Base-by-base conservation (phyloP, 1,284 basidiomycete species). In the Boletus semigastroideus region DNA sequence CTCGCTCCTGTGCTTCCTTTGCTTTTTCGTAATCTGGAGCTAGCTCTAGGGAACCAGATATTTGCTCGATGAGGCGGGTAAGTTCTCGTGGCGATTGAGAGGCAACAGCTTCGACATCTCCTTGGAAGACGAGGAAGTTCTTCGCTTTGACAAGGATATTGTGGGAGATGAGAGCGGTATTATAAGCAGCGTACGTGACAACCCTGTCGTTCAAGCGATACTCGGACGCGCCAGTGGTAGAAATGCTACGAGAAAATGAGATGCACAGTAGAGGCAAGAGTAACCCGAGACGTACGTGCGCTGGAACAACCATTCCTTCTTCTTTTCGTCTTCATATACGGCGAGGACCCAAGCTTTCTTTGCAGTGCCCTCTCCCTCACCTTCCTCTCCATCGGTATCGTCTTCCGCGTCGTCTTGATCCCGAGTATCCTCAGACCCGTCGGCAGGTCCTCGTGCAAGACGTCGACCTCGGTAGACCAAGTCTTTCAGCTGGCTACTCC, bases 71-170 rank as follows among this genome's bases (percentile, higher is more conserved):
- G 41, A 99, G 84, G 34, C 84, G 82, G 2, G 94, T 84, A 20
- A 99, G 83, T 59, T 97, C 94, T 59, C 87, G 88, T 10, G 95
- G 84, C 2, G 92, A 94, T 65, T 99, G 97, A 9, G 92, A 93
- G 0, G 97, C 97, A 42, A 99, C 92, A 3, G 94, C 92, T 73
- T 99, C 97, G 36, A 99, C 97, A 68, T 99, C 97, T 50, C 97
- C 97, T 71, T 98, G 94, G 74, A 99, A 99, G n/a, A 99, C 97
- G 49, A 99, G 86, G 67, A 99, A 99, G 76, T 99, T 99, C 75
- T 98, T 98, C 19, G 97, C 97, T 73, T 98, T 98, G 67, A 99
- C 95, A 51, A 99, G 90, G 64, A 99, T 93, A 67, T 98, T 98
- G 71, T 96, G 93, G 22, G 81, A 78, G 51, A 90, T 80, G 30